These are phyloP conservation scores for Fusarium euwallaceae DNA, from an alignment of 2,329 filamentous ascomycete genomes.

Conservation along the genomic window DNA sequence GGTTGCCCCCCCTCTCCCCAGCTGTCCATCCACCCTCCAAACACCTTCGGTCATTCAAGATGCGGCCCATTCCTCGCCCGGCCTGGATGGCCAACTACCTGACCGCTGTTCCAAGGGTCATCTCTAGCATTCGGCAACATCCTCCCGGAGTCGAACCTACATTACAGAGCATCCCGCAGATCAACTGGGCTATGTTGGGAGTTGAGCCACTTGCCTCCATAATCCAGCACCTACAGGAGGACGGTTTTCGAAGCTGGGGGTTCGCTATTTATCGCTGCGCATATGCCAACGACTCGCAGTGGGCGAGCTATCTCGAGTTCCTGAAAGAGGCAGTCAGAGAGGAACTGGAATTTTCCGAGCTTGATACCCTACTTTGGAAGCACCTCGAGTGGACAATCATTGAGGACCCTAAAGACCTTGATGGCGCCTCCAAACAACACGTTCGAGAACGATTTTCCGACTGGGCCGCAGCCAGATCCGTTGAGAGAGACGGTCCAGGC, in stretches of 20 bases:
- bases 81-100: neutral
- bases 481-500: slow-evolving; percentile 1
- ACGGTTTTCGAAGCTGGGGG: slow-evolving; percentile 1
- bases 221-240: slow-evolving; percentile 10
- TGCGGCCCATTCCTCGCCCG: neutral
- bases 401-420: neutral
- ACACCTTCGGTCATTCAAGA: too few relatives aligned
- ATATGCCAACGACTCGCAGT: slow-evolving; percentile 9
- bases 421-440: slow-evolving; percentile 10
- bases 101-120: neutral
- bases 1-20: too few relatives aligned
- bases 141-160: slow-evolving; percentile 9
- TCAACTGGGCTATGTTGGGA: neutral
- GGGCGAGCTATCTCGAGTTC: slow-evolving; percentile 30
- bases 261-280: slow-evolving; percentile 17
- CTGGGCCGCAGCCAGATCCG: neutral
- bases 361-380: neutral
- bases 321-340: slow-evolving; percentile 15
- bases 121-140: slow-evolving; percentile 13
- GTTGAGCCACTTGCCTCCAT: neutral
- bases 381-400: slow-evolving; percentile 19
- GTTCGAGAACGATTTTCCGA: slow-evolving; percentile 3
- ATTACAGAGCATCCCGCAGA: slow-evolving; percentile 17
- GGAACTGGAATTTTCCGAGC: neutral
- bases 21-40: too few relatives aligned